Base-by-base conservation (phyloP, 371 early-diverging fungal species). In the Dipsacomyces acuminosporus region DNA sequence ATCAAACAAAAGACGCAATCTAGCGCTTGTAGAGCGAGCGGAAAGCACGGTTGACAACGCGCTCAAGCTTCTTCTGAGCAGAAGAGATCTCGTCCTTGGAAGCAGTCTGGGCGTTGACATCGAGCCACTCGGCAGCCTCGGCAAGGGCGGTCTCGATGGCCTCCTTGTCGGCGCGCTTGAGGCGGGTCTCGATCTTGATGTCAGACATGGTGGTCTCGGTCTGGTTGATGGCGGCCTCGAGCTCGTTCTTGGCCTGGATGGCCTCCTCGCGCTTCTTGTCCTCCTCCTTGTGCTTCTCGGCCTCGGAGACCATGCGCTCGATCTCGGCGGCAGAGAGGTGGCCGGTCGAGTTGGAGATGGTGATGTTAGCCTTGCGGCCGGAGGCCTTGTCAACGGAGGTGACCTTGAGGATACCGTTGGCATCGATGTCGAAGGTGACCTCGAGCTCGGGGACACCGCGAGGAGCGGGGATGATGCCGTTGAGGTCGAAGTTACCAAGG, bases 381-480 rank as follows among this genome's bases (percentile, higher is more conserved):
- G 97, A 97, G 61, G 89, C 86, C 82, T 90, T 90, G 83, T 98
- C 98, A 52, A 87, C 77, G 56, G 99, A 96, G 67, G 88, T 83
- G 60, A 99, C 98, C 81, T 91, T 95, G 73, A 94, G 82, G 77
- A 97, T 97, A 79, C 96, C 94, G 82, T 99, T 93, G 76, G 93
- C 91, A 76, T 98, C 97, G 45, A 96, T 81, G 76, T 98, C 97
- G 74, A 98, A 98, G 66, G 93, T 87, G 61, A 98, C 98, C 76
- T 96, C 96, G 59, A 99, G 94, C 79, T 93, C 94, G 43, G 99
- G 98, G 48, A 92, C 90, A 73, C 94, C 94, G 74, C 93, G 91
- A 49, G 96, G 96, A 44, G 94, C 93, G 41, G 94, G 94, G 54
- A 91, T 88, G 67, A 96, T 93, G 51, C 92, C 94, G 64, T 90